Evolutionary conservation across 768 basidiomycete species (phyloP).

Genomic region (Boletus fagicola): DNA sequence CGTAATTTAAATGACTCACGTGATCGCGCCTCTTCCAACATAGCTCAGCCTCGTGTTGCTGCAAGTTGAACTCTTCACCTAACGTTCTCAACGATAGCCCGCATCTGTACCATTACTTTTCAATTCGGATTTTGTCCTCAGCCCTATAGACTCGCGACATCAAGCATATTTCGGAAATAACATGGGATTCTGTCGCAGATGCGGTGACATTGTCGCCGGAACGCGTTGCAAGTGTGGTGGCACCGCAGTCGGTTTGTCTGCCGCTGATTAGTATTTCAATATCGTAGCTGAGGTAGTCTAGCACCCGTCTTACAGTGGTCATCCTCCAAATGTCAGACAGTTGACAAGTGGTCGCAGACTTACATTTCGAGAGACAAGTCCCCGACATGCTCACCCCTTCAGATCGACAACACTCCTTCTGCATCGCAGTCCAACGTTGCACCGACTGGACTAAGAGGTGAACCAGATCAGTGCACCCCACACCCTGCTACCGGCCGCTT

Average conservation of each 20-base stretch:
- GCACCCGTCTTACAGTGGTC: constrained; percentile 70
- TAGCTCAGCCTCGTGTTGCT: constrained; percentile 11
- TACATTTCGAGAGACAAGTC: constrained; percentile 60
- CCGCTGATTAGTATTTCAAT: not conserved
- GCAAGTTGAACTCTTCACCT: not conserved
- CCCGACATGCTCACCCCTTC: constrained; percentile 37
- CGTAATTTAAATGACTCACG: constrained; percentile 11
- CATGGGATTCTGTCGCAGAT: constrained; percentile 86
- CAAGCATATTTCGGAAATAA: not conserved
- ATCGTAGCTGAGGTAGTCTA: constrained; percentile 30
- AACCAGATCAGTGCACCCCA: constrained; percentile 1
- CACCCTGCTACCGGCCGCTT: constrained; percentile 39
- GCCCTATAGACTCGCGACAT: not conserved
- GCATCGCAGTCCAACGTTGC: constrained; percentile 10
- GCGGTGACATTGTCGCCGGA: constrained; percentile 76
- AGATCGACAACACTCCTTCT: constrained; percentile 16
- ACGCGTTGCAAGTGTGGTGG: constrained; percentile 81
- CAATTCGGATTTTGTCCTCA: not conserved
- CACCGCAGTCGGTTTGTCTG: constrained; percentile 65
- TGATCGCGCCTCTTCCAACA: constrained; percentile 13
- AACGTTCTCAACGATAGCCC: constrained; percentile 1
- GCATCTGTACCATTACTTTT: not conserved
- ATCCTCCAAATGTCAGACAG: constrained; percentile 39
- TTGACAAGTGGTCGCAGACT: constrained; percentile 80
- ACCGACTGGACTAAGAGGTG: constrained; percentile 6